These are phyloP conservation scores for Talaromyces funiculosus DNA, from an alignment of 2,329 filamentous ascomycete species.

Conservation along the genomic window DNA sequence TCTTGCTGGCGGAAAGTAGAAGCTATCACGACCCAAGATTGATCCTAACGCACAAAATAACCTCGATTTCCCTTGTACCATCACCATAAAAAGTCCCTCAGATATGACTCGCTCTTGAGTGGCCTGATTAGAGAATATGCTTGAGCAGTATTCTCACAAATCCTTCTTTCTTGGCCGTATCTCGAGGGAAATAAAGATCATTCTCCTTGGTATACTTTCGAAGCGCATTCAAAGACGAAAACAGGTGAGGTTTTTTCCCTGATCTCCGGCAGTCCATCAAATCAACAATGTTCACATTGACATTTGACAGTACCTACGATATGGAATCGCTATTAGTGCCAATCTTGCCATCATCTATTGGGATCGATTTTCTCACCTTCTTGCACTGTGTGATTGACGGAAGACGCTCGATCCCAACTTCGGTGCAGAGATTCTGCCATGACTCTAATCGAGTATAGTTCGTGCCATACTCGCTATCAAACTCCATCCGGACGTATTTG, in stretches of 20 bases:
- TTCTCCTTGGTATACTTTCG: constrained; percentile 16
- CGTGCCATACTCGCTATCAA: constrained; percentile 17
- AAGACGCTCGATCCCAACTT: constrained; percentile 19
- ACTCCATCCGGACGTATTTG: constrained; percentile 19
- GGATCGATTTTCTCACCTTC: constrained; percentile 17
- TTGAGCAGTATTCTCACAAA: constrained; percentile 20
- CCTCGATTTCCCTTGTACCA: background rate
- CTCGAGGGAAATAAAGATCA: background rate
- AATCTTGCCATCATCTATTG: background rate
- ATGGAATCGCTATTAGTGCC: background rate
- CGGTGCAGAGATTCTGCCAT: constrained; percentile 23
- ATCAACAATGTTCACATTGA: constrained; percentile 28
- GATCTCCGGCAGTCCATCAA: constrained; percentile 22
- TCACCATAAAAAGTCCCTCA: background rate
- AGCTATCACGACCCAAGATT: background rate
- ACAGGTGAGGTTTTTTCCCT: constrained; percentile 10
- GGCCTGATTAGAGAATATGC: background rate
- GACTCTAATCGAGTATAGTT: constrained; percentile 14
- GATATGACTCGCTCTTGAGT: background rate
- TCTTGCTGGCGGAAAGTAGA: background rate
- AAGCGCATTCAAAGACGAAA: constrained; percentile 15
- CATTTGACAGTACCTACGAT: constrained; percentile 18
- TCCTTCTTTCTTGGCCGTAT: constrained; percentile 20
- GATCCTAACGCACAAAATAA: background rate
- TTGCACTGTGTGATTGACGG: constrained; percentile 25